These are phyloP conservation scores for Cucumis melo DNA, from an alignment of 306 rosid species.

Conservation along the genomic window DNA sequence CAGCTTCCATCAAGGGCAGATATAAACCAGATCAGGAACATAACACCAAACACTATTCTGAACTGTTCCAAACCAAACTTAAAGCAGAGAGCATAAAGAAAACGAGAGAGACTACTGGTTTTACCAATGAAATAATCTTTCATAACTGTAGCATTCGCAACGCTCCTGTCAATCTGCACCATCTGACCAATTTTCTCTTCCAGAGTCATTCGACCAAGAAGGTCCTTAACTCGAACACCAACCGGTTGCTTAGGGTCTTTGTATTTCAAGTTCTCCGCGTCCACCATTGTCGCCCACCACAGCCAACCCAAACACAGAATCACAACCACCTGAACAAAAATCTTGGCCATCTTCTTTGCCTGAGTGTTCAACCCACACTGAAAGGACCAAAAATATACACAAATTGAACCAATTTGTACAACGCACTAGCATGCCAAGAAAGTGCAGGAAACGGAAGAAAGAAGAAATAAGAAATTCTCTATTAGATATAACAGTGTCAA, in stretches of 20 bases:
- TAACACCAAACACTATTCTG: background rate
- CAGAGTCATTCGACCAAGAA: constrained; percentile 63
- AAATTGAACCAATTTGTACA: background rate
- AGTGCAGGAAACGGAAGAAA: background rate
- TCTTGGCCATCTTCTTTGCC: constrained; percentile 31
- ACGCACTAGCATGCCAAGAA: background rate
- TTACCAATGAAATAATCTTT: constrained; percentile 59
- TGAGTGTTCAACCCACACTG: constrained; percentile 17
- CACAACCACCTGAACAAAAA: constrained; percentile 19
- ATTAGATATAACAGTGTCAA: background rate
- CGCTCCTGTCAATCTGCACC: constrained; percentile 88
- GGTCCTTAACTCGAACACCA: constrained; percentile 55
- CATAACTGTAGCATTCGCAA: constrained; percentile 59
- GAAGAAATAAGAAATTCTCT: background rate
- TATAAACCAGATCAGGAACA: background rate
- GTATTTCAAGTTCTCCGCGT: constrained; percentile 50
- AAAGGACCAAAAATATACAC: constrained; percentile 6
- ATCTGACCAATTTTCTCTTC: constrained; percentile 98
- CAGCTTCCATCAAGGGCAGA: background rate
- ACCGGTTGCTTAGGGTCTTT: constrained; percentile 58
- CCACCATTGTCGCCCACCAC: constrained; percentile 35
- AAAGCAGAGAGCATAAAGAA: background rate
- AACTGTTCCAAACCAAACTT: background rate
- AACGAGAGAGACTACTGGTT: background rate
- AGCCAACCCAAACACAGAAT: constrained; percentile 38